Conservation (phyloP, 208 protist genomes). For the Trypanosoma caninum region DNA sequence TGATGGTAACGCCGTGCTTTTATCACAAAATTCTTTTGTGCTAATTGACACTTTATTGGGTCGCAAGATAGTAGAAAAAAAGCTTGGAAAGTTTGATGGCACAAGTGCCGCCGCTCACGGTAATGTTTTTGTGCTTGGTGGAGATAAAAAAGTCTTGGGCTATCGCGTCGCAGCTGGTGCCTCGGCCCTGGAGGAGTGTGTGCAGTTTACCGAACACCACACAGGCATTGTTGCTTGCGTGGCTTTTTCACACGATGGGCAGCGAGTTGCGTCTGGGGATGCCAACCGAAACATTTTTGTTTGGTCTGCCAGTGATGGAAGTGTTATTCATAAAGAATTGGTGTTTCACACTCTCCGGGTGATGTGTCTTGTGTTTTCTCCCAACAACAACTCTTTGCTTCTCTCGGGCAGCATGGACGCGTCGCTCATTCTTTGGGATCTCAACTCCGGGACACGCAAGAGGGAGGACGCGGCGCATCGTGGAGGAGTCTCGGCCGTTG, state of each 20-base stretch:
- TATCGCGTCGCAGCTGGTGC: constrained; percentile 9
- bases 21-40: constrained; percentile 11
- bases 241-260: constrained; percentile 22
- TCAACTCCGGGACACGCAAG: constrained; percentile 18
- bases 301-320: constrained; percentile 30
- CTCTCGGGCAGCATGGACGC: constrained; percentile 39
- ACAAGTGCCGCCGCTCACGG: constrained; percentile 19
- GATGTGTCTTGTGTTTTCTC: constrained; percentile 25
- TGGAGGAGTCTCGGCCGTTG: constrained; percentile 33
- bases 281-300: constrained; percentile 32
- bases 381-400: constrained; percentile 15
- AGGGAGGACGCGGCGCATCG: constrained; percentile 35
- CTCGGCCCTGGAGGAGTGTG: constrained; percentile 1
- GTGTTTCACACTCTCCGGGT: constrained; percentile 42
- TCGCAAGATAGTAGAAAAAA: constrained; percentile 18
- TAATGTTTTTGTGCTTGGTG: constrained; percentile 24
- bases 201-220: constrained; percentile 26
- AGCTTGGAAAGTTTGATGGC: constrained; percentile 25
- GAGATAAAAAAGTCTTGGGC: constrained; percentile 25
- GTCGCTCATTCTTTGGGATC: constrained; percentile 39
- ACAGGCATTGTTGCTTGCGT: constrained; percentile 24
- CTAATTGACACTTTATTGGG: constrained; percentile 16
- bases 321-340: constrained; percentile 26
- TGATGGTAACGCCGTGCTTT: constrained; percentile 11
- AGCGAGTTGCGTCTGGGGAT: constrained; percentile 31